Conservation (phyloP, 192 early-diverging fungal species). For the Coemansia brasiliensis region DNA sequence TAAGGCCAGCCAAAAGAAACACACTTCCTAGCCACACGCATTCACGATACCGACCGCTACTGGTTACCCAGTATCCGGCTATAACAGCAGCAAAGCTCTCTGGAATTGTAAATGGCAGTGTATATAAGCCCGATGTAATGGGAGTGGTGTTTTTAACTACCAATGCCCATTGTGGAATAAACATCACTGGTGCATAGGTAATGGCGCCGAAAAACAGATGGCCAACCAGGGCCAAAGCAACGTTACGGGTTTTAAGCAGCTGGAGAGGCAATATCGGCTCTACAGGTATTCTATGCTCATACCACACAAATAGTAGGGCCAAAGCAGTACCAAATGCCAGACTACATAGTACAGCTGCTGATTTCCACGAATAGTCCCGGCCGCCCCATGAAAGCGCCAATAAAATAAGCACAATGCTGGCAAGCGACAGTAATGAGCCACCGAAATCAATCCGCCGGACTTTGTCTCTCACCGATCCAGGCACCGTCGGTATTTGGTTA, state of each 20-base stretch:
- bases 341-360: constrained; percentile 49
- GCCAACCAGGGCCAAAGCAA: constrained; percentile 21
- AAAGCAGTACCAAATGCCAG: constrained; percentile 39
- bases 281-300: constrained; percentile 57
- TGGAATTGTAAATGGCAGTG: constrained; percentile 20
- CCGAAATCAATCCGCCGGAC: constrained; percentile 58
- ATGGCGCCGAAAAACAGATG: constrained; percentile 33
- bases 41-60: constrained; percentile 59
- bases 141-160: constrained; percentile 38
- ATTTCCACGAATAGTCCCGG: constrained; percentile 54
- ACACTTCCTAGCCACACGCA: constrained; percentile 66
- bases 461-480: constrained; percentile 35
- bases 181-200: constrained; percentile 30
- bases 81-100: constrained; percentile 47
- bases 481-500: constrained; percentile 56
- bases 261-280: constrained; percentile 66
- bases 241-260: constrained; percentile 56
- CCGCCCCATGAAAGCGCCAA: constrained; percentile 61
- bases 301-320: constrained; percentile 51
- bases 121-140: constrained; percentile 27
- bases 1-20: constrained; percentile 61
- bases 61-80: constrained; percentile 62
- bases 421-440: constrained; percentile 50
- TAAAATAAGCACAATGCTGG: constrained; percentile 49
- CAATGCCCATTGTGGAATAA: constrained; percentile 42